These are phyloP conservation scores for Pilaira anomala DNA, from an alignment of 192 early-diverging fungal genomes.

Conservation along the genomic window DNA sequence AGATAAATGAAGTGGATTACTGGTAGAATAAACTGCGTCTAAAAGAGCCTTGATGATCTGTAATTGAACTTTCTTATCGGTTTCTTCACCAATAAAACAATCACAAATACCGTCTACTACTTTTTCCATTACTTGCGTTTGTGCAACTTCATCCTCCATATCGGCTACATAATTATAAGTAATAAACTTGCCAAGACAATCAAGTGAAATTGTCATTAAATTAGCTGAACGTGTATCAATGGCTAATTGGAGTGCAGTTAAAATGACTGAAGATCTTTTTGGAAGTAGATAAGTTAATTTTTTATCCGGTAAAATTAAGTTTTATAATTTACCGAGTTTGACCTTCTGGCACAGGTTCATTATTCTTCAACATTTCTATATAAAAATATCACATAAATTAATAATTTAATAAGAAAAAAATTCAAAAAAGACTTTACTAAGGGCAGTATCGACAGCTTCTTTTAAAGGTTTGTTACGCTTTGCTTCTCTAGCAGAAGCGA, in stretches of 20 bases:
- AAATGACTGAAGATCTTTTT: slow-evolving; percentile 42
- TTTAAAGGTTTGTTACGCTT: slow-evolving; percentile 42
- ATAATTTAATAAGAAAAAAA: not conserved
- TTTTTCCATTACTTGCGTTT: slow-evolving; percentile 54
- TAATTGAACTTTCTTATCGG: slow-evolving; percentile 83
- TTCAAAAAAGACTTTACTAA: slow-evolving; percentile 36
- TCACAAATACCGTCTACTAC: slow-evolving; percentile 78
- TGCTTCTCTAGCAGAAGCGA: slow-evolving; percentile 53
- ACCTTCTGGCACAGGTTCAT: slow-evolving; percentile 32
- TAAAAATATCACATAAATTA: not conserved
- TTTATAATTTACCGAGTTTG: slow-evolving; percentile 21
- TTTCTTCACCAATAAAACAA: slow-evolving; percentile 73
- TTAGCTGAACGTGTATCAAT: slow-evolving; percentile 63
- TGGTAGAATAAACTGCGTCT: slow-evolving; percentile 71
- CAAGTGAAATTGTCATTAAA: slow-evolving; percentile 67
- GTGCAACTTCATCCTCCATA: slow-evolving; percentile 37
- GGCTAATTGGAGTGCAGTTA: slow-evolving; percentile 68
- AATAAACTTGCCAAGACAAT: slow-evolving; percentile 80
- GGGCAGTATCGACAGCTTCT: slow-evolving; percentile 45
- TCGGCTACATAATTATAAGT: slow-evolving; percentile 61
- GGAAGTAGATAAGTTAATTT: not conserved
- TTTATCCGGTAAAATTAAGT: not conserved
- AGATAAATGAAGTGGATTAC: slow-evolving; percentile 66
- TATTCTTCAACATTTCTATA: slow-evolving; percentile 34
- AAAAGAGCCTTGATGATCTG: slow-evolving; percentile 78